These are phyloP conservation scores for Albugo candida DNA, from an alignment of 352 stramenopile genomes.

Conservation along the genomic window DNA sequence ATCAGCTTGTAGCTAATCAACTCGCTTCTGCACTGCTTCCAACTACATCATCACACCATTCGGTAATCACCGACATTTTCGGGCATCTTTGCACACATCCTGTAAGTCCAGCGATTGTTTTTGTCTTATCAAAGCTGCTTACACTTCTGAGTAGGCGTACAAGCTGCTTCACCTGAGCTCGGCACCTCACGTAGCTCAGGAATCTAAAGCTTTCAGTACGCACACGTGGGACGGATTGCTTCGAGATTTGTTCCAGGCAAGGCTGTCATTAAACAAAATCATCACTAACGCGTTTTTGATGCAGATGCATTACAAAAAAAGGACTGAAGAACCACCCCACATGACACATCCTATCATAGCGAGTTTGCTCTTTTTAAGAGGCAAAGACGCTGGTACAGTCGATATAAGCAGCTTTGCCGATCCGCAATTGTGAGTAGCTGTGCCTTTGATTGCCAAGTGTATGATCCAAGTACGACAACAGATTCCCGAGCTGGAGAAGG, in stretches of 20 bases:
- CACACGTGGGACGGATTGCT: conserved; percentile 59
- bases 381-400: conserved; percentile 8
- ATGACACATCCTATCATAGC: conserved; percentile 15
- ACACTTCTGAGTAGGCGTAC: conserved; percentile 19
- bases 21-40: conserved; percentile 31
- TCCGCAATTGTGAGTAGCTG: conserved; percentile 11
- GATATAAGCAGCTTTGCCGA: conserved; percentile 20
- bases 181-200: conserved; percentile 36
- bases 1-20: conserved; percentile 36
- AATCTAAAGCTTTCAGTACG: conserved; percentile 46
- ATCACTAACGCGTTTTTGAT: neutral
- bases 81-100: conserved; percentile 34
- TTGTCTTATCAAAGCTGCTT: neutral
- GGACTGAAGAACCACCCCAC: conserved; percentile 23
- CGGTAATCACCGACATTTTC: conserved; percentile 16
- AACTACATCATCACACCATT: conserved; percentile 7
- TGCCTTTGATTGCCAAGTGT: conserved; percentile 19
- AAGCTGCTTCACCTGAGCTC: conserved; percentile 59
- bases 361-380: conserved; percentile 31
- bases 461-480: conserved; percentile 10
- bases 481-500: conserved; percentile 55
- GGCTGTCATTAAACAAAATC: neutral
- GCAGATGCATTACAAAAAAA: conserved; percentile 16
- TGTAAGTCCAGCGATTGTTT: conserved; percentile 10
- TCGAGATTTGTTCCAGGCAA: conserved; percentile 48